Percentiles rank a stretch among this genome's conserved stretches.
These are phyloP conservation scores for Candida nemodendra DNA, from an alignment of 805 yeast species.

Conservation along the genomic window DNA sequence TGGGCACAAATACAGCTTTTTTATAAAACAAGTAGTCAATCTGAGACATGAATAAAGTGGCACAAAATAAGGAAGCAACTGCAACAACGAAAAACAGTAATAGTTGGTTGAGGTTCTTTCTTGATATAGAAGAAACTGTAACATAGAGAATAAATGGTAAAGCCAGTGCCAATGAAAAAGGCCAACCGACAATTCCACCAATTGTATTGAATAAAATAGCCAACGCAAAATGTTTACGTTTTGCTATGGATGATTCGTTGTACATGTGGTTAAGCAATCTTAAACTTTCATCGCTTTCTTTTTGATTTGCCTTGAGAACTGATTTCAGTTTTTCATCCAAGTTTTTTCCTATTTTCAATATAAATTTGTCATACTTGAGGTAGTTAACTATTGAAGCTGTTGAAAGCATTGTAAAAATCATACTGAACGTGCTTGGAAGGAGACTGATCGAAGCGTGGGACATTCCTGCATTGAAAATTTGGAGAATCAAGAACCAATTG, in stretches of 20 bases:
- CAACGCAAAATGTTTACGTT: constrained; percentile 25
- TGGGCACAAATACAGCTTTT: constrained; percentile 64
- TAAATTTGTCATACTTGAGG: constrained; percentile 27
- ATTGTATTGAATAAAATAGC: constrained; percentile 46
- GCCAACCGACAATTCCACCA: constrained; percentile 92
- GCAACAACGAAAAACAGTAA: constrained; percentile 19
- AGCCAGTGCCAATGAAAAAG: constrained; percentile 68
- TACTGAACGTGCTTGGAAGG: constrained; percentile 78
- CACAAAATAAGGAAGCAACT: constrained; percentile 13
- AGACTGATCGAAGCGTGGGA: constrained; percentile 85
- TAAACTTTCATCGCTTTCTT: constrained; percentile 17
- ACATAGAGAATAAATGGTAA: constrained; percentile 53
- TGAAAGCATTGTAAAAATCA: constrained; percentile 50
- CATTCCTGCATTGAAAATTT: constrained; percentile 73
- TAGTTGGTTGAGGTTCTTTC: constrained; percentile 6
- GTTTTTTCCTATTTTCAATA: constrained; percentile 13
- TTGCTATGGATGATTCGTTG: constrained; percentile 16
- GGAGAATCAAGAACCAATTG: constrained; percentile 61
- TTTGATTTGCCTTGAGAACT: constrained; percentile 11
- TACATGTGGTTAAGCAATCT: constrained; percentile 17
- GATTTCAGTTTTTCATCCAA: constrained; percentile 17
- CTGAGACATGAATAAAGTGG: constrained; percentile 22
- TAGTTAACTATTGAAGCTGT: constrained; percentile 38
- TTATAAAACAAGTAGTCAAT: constrained; percentile 66
- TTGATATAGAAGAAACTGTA: constrained; percentile 9